Evolutionary conservation across 345 rosid species (phyloP).

Genomic region (Populus alba): DNA sequence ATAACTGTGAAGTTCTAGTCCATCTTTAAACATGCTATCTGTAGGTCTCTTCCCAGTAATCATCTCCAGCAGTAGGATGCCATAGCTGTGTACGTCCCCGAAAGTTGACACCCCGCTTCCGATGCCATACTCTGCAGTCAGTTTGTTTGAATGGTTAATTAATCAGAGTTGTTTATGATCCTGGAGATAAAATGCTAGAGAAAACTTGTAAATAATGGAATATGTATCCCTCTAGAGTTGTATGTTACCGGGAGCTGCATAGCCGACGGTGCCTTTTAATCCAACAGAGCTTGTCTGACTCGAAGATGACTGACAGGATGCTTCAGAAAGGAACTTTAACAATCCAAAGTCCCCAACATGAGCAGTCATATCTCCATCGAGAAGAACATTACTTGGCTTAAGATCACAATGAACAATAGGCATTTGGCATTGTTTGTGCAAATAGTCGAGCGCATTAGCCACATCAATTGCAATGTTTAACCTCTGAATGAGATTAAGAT

Average conservation of each 20-base stretch:
- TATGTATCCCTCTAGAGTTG: neutral
- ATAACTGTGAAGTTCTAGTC: neutral
- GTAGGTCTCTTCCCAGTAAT: constrained; percentile 17
- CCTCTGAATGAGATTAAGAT: neutral
- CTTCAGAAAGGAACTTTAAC: neutral
- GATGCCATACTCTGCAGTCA: neutral
- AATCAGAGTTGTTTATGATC: neutral
- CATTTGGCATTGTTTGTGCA: too few relatives aligned
- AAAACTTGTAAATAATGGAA: too few relatives aligned
- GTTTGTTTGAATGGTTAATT: neutral
- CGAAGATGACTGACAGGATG: neutral
- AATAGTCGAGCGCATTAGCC: too few relatives aligned
- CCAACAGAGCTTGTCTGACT: constrained; percentile 7
- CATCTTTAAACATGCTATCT: constrained; percentile 10
- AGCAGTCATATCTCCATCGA: neutral
- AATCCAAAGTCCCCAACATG: constrained; percentile 20
- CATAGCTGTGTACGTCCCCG: constrained; percentile 34
- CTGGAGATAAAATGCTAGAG: neutral
- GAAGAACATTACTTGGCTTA: too few relatives aligned
- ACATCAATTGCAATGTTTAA: too few relatives aligned
- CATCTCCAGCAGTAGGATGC: constrained; percentile 35
- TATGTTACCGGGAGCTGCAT: constrained; percentile 13
- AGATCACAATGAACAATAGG: too few relatives aligned
- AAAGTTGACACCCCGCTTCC: constrained; percentile 5
- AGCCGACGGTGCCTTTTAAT: constrained; percentile 7